phyloP scores from a whole-genome alignment of 2,329 filamentous ascomycete genomes.

The Nannizziopsis barbatae region DNA sequence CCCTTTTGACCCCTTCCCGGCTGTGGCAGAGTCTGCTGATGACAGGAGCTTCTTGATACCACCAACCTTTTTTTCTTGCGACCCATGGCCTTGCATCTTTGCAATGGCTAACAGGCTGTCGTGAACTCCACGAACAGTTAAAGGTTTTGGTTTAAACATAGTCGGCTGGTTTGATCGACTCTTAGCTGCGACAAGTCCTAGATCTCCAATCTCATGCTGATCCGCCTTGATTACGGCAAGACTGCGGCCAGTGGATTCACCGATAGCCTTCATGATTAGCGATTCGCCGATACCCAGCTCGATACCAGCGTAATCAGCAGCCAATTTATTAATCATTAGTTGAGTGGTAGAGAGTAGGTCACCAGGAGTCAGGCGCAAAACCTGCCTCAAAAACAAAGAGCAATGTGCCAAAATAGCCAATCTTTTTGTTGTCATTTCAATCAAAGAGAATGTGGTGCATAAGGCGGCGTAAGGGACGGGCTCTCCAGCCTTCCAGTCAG shows the following conservation, averaged over 20 bases:
- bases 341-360: conserved; percentile 82
- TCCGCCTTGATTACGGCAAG: conserved; percentile 85
- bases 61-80: conserved; percentile 82
- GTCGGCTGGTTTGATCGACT: conserved; percentile 90
- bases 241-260: conserved; percentile 82
- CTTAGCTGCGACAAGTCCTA: conserved; percentile 89
- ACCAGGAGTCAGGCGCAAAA: conserved; percentile 77
- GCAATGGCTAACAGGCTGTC: conserved; percentile 81
- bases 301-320: conserved; percentile 90
- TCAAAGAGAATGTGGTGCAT: conserved; percentile 85
- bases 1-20: conserved; percentile 52
- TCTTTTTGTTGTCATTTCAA: conserved; percentile 89
- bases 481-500: conserved; percentile 81
- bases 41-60: conserved; percentile 95
- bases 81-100: conserved; percentile 71
- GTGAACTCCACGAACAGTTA: conserved; percentile 79
- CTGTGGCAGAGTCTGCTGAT: conserved; percentile 62
- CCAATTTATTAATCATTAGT: conserved; percentile 96
- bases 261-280: conserved; percentile 96
- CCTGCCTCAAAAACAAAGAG: conserved; percentile 80
- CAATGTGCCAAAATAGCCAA: conserved; percentile 81
- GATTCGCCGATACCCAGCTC: conserved; percentile 98
- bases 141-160: conserved; percentile 92
- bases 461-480: conserved; percentile 91
- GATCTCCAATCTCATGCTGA: conserved; percentile 90